Percentiles rank a stretch among this genome's conserved stretches.
Conservation (phyloP, 208 protist genomes). For the Naegleria lovaniensis region DNA sequence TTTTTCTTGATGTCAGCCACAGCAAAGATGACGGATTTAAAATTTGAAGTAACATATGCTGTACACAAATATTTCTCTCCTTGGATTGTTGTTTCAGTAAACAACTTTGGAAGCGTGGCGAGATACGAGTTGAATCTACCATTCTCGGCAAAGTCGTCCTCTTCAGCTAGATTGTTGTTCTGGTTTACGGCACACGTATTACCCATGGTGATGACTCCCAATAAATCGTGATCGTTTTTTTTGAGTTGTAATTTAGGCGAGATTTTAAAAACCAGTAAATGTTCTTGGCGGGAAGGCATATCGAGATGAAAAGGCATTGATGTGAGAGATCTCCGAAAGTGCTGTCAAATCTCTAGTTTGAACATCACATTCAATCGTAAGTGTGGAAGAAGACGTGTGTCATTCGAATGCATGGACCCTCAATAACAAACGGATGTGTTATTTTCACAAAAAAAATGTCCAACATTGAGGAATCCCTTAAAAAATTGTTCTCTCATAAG, state of each 20-base stretch:
- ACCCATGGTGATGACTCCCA: neutral
- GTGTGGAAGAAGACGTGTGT: too few species aligned
- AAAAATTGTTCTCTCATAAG: neutral
- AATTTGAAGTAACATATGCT: neutral
- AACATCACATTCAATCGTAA: too few species aligned
- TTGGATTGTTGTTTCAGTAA: neutral
- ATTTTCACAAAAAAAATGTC: neutral
- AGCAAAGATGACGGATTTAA: conserved; percentile 7
- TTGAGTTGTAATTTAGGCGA: neutral
- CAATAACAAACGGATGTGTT: too few species aligned
- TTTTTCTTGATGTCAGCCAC: neutral
- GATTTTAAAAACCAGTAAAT: neutral
- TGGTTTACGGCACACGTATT: neutral
- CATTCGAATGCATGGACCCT: too few species aligned
- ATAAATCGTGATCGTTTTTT: neutral
- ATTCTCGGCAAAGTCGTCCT: neutral
- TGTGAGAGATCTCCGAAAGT: too few species aligned
- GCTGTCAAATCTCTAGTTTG: too few species aligned
- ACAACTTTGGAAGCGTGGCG: neutral
- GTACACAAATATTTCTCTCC: neutral
- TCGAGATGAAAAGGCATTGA: too few species aligned
- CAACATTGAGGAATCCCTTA: neutral
- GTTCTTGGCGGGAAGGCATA: neutral
- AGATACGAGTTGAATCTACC: conserved; percentile 22
- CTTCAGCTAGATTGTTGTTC: neutral